Percentiles rank a stretch among this genome's conserved stretches.
Evolutionary conservation across 169 alveolate species (phyloP).

Genomic region (Eimeria falciformis): DNA sequence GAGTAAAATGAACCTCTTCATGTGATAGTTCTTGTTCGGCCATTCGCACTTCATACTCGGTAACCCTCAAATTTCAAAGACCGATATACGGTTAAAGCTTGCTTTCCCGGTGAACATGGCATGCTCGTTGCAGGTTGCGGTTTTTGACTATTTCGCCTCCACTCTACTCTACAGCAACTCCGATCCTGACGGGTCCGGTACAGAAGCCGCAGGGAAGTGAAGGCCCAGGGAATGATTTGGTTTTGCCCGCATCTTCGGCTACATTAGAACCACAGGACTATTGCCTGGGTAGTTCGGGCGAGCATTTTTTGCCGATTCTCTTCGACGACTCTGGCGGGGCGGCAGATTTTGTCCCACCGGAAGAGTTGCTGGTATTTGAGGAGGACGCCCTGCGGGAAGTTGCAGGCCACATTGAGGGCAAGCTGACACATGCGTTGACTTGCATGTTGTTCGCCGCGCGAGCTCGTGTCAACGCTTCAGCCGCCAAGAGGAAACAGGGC

Average conservation of each 20-base stretch:
- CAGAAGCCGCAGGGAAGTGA: constrained; percentile 52
- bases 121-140: constrained; percentile 23
- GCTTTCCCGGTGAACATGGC: too few species aligned
- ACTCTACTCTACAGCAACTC: constrained; percentile 33
- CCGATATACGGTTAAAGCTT: too few species aligned
- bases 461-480: constrained; percentile 34
- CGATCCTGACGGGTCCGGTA: constrained; percentile 48
- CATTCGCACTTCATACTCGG: too few species aligned
- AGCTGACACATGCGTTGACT: constrained; percentile 55
- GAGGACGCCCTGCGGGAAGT: constrained; percentile 63
- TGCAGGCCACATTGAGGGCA: constrained; percentile 43
- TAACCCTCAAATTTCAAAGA: too few species aligned
- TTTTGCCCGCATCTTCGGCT: neutral
- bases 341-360: constrained; percentile 68
- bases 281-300: constrained; percentile 56
- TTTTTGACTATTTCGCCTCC: constrained; percentile 66
- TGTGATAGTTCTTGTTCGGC: too few species aligned
- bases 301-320: constrained; percentile 60
- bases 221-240: constrained; percentile 18
- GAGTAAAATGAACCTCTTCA: too few species aligned
- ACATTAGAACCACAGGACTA: constrained; percentile 30
- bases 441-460: constrained; percentile 57
- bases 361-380: constrained; percentile 57
- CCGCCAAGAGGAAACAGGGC: neutral
- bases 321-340: constrained; percentile 66